Base-by-base conservation (phyloP, 169 alveolate species). In the Plasmodium knowlesi region DNA sequence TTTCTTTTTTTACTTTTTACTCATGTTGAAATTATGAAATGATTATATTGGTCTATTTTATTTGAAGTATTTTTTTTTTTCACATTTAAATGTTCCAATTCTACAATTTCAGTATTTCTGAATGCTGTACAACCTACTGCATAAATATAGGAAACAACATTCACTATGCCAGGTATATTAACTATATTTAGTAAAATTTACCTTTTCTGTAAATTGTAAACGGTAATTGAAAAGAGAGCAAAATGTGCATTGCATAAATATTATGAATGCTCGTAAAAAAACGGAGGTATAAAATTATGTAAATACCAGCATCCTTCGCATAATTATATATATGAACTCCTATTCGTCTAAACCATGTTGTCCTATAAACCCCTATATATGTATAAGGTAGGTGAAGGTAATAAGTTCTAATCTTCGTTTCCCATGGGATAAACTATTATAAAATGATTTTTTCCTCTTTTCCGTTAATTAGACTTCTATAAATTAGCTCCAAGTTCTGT, bases 1-100 rank as follows among this genome's bases (percentile, higher is more conserved):
- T 41, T 78, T 46, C 41, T 28, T 41, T 78, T 76, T 76, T 41
- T 78, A 78, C 28, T 22, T 53, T 82, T 53, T 54, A 19, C 71
- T 82, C 41, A 41, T 81, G 67, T 41, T 28, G 25, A 82, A 82
- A 82, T 32, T 82, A 30, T 54, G 80, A 28, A 82, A 82, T 61
- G 34, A 61, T 61, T 61, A 61, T 10, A 46, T 25, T 1, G 34
- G 34, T 19, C 12, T 16, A 82, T 50, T 19, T 78, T 54, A 53
- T 53, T 57, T 32, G 12, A 82, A 82, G 50, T 82, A 54, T 82
- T 82, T 82, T 22, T 53, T 82, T 54, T 30, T 53, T 82, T 54
- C 16, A 46, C 54, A 82, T 82, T 28, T 82, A n/a, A 22, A 82
- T 54, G 34, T 32, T 82, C 84, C 53, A 34, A 5, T 22, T 10